phyloP scores from a whole-genome alignment of 73 alveolate genomes.

The Effrenium voratum region DNA sequence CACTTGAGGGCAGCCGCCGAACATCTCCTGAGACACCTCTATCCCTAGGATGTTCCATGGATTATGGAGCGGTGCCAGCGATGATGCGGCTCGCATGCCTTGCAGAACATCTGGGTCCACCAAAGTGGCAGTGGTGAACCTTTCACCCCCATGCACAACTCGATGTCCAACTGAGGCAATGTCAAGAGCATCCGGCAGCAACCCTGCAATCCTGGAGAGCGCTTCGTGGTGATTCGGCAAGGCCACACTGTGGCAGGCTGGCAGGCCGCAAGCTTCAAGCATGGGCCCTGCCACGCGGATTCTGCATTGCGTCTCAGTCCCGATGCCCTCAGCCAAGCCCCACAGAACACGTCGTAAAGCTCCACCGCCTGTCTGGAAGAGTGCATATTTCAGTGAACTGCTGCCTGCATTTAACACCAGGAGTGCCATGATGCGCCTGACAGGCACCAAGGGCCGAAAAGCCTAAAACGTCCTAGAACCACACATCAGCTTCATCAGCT shows the following conservation, averaged over 20 bases:
- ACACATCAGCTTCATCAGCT: neutral
- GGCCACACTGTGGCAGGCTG: conserved; percentile 11
- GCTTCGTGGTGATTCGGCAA: conserved; percentile 56
- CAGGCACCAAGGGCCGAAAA: neutral
- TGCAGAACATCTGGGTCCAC: conserved; percentile 7
- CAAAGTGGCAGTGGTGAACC: conserved; percentile 12
- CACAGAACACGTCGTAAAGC: conserved; percentile 21
- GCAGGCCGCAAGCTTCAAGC: too few species aligned
- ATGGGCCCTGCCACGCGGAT: too few species aligned
- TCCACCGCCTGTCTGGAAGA: neutral
- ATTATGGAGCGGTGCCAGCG: conserved; percentile 79
- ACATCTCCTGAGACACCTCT: conserved; percentile 30
- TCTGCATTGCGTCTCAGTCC: conserved; percentile 24
- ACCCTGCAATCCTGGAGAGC: neutral
- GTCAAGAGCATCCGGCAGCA: neutral
- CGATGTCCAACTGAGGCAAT: conserved; percentile 65
- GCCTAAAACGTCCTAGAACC: neutral
- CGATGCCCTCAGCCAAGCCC: conserved; percentile 72
- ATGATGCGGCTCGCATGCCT: neutral
- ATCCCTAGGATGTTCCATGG: conserved; percentile 85
- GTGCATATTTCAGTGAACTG: conserved; percentile 61
- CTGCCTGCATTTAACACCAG: conserved; percentile 76
- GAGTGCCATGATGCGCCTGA: neutral
- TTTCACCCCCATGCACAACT: conserved; percentile 91
- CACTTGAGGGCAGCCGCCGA: conserved; percentile 56